Evolutionary conservation across 108 stramenopile genomes (phyloP).

Genomic region (Skeletonema marinoi): DNA sequence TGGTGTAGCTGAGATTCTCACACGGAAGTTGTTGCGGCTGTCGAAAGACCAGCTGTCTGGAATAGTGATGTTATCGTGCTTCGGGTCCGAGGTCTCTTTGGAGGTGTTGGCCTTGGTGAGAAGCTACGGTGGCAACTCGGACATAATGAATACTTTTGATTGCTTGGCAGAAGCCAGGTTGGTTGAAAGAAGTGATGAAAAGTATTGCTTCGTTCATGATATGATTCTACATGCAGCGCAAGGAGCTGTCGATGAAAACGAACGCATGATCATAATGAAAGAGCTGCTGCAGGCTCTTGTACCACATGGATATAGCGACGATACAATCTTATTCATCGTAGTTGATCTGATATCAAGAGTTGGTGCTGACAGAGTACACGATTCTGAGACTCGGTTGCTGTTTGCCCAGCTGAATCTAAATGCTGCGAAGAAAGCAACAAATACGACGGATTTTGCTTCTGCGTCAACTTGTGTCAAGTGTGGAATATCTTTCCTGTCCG

Average conservation of each 20-base stretch:
- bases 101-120: conserved; percentile 20
- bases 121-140: conserved; percentile 17
- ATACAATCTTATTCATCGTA: not conserved
- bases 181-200: conserved; percentile 9
- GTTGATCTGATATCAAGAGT: not conserved
- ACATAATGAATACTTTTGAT: conserved; percentile 14
- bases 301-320: not conserved
- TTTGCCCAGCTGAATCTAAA: conserved; percentile 7
- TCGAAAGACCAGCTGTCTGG: conserved; percentile 10
- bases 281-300: not conserved
- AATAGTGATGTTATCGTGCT: conserved; percentile 24
- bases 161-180: conserved; percentile 10
- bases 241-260: not conserved
- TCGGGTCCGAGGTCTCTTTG: conserved; percentile 24
- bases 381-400: not conserved
- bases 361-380: not conserved
- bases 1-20: conserved; percentile 22
- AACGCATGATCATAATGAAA: not conserved
- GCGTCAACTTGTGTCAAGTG: conserved; percentile 1
- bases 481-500: conserved; percentile 5
- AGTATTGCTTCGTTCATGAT: conserved; percentile 29
- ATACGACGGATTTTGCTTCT: conserved; percentile 7
- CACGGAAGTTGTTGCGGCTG: conserved; percentile 18
- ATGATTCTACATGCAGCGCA: conserved; percentile 14
- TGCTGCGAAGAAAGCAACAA: conserved; percentile 5